These are phyloP conservation scores for Aspergillus sp. DNA, from an alignment of 2,329 filamentous ascomycete genomes.

Conservation along the genomic window DNA sequence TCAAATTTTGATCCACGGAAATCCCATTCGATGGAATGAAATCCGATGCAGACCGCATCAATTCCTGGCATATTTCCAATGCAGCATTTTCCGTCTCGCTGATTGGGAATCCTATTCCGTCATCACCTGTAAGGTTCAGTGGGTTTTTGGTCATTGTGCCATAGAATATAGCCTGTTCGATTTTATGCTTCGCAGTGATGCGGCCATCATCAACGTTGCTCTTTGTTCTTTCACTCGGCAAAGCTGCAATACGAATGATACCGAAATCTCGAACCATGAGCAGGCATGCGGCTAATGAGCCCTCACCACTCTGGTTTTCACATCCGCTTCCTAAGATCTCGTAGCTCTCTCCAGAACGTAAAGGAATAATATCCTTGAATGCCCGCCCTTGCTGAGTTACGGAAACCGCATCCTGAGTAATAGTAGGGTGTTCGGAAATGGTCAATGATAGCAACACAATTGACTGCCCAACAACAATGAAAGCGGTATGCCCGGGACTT, in stretches of 20 bases:
- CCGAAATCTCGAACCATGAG: conserved; percentile 61
- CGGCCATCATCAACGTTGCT: conserved; percentile 51
- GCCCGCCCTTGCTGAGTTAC: conserved; percentile 64
- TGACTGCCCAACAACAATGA: conserved; percentile 76
- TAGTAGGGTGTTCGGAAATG: conserved; percentile 68
- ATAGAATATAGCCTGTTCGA: conserved; percentile 94
- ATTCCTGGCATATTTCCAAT: conserved; percentile 74
- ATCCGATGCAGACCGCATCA: conserved; percentile 73
- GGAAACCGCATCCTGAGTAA: conserved; percentile 72
- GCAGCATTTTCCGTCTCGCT: conserved; percentile 77
- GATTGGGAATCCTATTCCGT: conserved; percentile 66
- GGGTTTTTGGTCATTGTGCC: conserved; percentile 79
- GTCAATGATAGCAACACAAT: conserved; percentile 75
- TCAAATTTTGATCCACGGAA: conserved; percentile 79
- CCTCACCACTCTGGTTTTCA: conserved; percentile 48
- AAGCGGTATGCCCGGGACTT: conserved; percentile 75
- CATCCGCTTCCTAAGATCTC: conserved; percentile 53
- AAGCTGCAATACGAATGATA: conserved; percentile 56
- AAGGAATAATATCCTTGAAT: conserved; percentile 85
- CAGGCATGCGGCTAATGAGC: conserved; percentile 47
- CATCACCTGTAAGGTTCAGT: conserved; percentile 75
- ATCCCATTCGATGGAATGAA: conserved; percentile 73
- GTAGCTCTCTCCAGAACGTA: conserved; percentile 59
- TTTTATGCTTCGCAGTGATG: conserved; percentile 81
- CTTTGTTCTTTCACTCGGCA: conserved; percentile 40